Evolutionary conservation across 495 filamentous ascomycete species (phyloP), one percentile per base, ranked within the genome.

Genomic region (Penicillium flavigenum): DNA sequence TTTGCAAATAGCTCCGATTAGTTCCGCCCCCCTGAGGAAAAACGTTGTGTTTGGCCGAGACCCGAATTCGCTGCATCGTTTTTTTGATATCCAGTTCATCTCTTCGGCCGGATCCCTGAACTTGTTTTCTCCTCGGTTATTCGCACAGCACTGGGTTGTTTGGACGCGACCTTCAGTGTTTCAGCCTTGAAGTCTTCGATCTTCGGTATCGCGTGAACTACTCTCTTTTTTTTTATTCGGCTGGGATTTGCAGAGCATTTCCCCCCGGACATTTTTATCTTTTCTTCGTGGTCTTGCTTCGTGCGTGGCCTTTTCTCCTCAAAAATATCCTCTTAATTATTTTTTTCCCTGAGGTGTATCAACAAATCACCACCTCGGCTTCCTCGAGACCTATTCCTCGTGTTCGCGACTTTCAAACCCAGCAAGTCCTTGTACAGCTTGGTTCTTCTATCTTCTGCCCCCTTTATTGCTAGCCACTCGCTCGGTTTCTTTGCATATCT

Each of bases 231-330:
- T 53, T 63, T 63, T 51, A 57, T 62, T 66, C 60, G 46, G 43
- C 59, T 68, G 66, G 74, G 72, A 66, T 61, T 70, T 79, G 76
- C 75, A 77, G 76, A 72, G 76, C 76, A 79, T 71, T 26, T 63
- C 69, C 73, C 71, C 61, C 50, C 56, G 43, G 34, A 20, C 14
- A 17, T 59, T 62, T 6, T 62, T 58, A 63, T 61, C 57, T 55
- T 60, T 57, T 56, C 56, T 60, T 54, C 52, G 45, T n/a, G 55
- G 59, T 61, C 36, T 47, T 45, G 42, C 45, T 51, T 57, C 39
- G 51, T 58, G 59, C 38, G n/a, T 43, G 53, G 47, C 48, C 19
- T 47, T 58, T 46, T 45, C 41, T 47, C 61, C 44, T 17, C 10
- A 31, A 49, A 16, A 36, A 46, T 68, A 63, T 51, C 57, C 50